Evolutionary conservation across 176 grass and related monocot genomes (phyloP).

Genomic region (Musa schizocarpa): DNA sequence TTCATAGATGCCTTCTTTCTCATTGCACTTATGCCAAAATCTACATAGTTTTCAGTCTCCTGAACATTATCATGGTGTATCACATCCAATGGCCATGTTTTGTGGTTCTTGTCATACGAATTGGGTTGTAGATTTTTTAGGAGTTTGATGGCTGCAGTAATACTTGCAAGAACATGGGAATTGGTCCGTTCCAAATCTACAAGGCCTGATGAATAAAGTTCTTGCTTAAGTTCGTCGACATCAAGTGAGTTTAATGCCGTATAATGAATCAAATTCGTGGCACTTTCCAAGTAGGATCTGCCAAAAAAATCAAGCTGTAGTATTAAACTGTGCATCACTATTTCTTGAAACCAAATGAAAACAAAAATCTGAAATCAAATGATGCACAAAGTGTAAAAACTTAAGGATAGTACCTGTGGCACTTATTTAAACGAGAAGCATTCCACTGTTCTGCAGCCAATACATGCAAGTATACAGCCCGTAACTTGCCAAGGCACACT

Average conservation of each 20-base stretch:
- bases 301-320: neutral
- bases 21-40: neutral
- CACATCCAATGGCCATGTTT: neutral
- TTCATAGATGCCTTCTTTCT: neutral
- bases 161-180: slow-evolving; percentile 16
- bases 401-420: slow-evolving; percentile 8
- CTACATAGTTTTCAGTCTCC: neutral
- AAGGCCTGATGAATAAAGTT: slow-evolving; percentile 9
- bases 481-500: neutral
- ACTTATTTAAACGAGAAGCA: slow-evolving; percentile 17
- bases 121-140: neutral
- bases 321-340: neutral
- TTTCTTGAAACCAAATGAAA: neutral
- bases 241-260: slow-evolving; percentile 4
- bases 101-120: neutral
- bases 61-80: neutral
- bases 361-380: neutral
- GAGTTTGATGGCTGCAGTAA: neutral
- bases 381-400: neutral
- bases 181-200: neutral
- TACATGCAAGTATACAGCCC: slow-evolving; percentile 10
- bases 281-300: slow-evolving; percentile 18
- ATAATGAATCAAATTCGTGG: slow-evolving; percentile 25
- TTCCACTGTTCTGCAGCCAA: slow-evolving; percentile 25
- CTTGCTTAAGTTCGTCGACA: slow-evolving; percentile 2